A percentile compares a stretch with the other conserved stretches of the same genome.
These are phyloP conservation scores for Vigna trinervia DNA, from an alignment of 306 rosid genomes.

Conservation along the genomic window DNA sequence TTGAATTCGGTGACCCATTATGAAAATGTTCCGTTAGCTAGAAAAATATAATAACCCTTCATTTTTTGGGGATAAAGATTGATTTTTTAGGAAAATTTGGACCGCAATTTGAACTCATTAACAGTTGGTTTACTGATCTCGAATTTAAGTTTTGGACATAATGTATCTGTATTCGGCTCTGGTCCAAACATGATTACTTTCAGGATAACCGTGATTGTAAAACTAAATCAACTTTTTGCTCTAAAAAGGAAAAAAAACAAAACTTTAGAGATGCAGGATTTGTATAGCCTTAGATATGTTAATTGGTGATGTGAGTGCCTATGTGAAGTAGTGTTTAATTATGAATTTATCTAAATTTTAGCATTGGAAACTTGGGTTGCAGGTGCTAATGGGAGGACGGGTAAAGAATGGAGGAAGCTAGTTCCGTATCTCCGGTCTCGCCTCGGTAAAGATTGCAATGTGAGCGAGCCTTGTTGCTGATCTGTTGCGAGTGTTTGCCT, in stretches of 20 bases:
- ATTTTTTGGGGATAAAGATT: conserved; percentile 24
- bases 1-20: conserved; percentile 22
- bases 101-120: neutral
- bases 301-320: conserved; percentile 12
- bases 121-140: neutral
- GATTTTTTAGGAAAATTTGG: conserved; percentile 15
- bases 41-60: neutral
- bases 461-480: conserved; percentile 48
- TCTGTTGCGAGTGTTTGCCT: conserved; percentile 18
- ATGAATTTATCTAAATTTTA: conserved; percentile 27
- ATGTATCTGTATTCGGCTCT: neutral
- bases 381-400: conserved; percentile 95
- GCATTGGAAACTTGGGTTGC: conserved; percentile 42
- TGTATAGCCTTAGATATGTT: neutral
- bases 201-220: neutral
- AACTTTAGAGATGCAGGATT: neutral
- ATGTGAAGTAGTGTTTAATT: neutral
- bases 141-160: neutral
- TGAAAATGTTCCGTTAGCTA: neutral
- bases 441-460: conserved; percentile 75
- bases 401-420: conserved; percentile 88
- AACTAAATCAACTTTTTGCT: neutral
- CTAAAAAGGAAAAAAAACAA: neutral
- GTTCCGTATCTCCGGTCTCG: conserved; percentile 87
- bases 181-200: neutral